Conservation (phyloP, 2,329 filamentous ascomycete genomes). For the Ceratocystiopsis sp. region DNA sequence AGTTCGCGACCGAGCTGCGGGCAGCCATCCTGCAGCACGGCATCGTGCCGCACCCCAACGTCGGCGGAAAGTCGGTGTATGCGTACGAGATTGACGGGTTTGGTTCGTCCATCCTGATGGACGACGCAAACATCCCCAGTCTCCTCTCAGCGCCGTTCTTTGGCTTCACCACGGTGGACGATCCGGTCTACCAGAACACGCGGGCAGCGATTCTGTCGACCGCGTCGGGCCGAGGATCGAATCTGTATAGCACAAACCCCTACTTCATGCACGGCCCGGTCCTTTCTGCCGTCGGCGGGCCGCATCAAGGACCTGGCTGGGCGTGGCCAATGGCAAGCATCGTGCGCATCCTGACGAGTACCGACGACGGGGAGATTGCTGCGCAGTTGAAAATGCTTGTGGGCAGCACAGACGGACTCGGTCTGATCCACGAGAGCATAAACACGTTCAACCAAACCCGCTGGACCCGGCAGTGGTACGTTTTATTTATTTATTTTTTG, state of each 20-base stretch:
- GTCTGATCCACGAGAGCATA: constrained; percentile 67
- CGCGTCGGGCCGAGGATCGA: neutral
- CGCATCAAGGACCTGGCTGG: constrained; percentile 42
- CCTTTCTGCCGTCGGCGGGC: constrained; percentile 33
- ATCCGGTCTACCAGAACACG: constrained; percentile 56
- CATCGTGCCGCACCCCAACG: constrained; percentile 27
- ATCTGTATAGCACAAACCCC: constrained; percentile 43
- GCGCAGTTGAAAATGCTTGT: constrained; percentile 46
- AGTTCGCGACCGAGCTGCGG: constrained; percentile 33
- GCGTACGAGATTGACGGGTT: constrained; percentile 60
- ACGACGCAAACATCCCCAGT: constrained; percentile 50
- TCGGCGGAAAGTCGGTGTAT: constrained; percentile 34
- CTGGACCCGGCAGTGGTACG: constrained; percentile 29
- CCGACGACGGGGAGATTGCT: constrained; percentile 58
- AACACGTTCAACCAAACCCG: constrained; percentile 39
- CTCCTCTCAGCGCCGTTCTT: constrained; percentile 43
- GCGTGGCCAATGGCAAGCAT: constrained; percentile 84
- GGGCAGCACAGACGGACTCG: constrained; percentile 52
- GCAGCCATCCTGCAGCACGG: constrained; percentile 16
- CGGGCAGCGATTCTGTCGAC: constrained; percentile 48
- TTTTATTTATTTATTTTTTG: neutral
- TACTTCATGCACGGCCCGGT: constrained; percentile 42
- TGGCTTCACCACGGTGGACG: constrained; percentile 37
- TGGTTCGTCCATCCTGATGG: constrained; percentile 42
- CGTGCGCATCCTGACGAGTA: constrained; percentile 60